These are phyloP conservation scores for Puccinia coronata DNA, from an alignment of 1,284 basidiomycete species.

Conservation along the genomic window DNA sequence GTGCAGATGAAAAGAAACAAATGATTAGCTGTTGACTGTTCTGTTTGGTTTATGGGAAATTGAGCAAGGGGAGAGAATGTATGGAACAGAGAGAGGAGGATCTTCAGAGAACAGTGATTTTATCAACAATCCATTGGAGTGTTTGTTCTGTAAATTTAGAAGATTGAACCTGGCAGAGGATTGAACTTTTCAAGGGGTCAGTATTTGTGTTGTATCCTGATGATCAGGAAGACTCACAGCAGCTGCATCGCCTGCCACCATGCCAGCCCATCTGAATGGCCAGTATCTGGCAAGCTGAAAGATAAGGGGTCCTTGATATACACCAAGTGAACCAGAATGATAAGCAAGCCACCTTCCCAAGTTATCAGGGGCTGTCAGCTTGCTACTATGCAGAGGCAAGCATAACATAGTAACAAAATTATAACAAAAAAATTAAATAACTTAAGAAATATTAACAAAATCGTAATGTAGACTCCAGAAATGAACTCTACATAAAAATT, in stretches of 20 bases:
- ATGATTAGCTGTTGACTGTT: not conserved
- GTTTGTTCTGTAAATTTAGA: not conserved
- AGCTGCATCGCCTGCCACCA: not conserved
- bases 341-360: not conserved
- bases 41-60: not conserved
- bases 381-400: too few relatives aligned
- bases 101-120: too few relatives aligned
- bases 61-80: not conserved
- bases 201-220: not conserved
- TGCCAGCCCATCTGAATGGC: constrained; percentile 34
- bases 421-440: too few relatives aligned
- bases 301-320: not conserved
- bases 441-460: too few relatives aligned
- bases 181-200: not conserved
- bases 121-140: constrained; percentile 3
- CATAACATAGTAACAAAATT: too few relatives aligned
- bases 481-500: too few relatives aligned
- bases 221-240: constrained; percentile 1
- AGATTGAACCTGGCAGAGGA: not conserved
- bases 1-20: too few relatives aligned
- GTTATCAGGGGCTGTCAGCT: constrained; percentile 26
- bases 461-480: too few relatives aligned
- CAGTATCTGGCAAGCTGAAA: constrained; percentile 29
- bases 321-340: constrained; percentile 11
- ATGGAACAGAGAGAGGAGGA: not conserved